These are phyloP conservation scores for Xylariaceae sp. DNA, from an alignment of 2,329 filamentous ascomycete genomes.

Conservation along the genomic window DNA sequence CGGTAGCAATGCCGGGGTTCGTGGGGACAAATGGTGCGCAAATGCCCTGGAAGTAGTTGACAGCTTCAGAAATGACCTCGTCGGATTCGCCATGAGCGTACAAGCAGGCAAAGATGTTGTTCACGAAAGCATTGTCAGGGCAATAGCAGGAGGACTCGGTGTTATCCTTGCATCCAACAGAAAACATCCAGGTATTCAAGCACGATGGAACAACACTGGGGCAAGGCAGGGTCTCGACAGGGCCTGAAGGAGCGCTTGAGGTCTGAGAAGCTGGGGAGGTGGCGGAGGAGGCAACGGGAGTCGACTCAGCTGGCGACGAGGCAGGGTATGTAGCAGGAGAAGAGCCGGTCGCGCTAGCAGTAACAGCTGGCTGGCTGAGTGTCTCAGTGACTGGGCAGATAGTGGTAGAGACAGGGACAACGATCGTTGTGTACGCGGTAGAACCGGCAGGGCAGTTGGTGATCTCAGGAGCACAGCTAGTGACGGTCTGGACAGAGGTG, in stretches of 20 bases:
- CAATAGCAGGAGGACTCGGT: constrained; percentile 86
- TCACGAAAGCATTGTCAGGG: constrained; percentile 75
- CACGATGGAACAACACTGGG: constrained; percentile 82
- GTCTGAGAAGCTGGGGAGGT: constrained; percentile 39
- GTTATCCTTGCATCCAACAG: constrained; percentile 80
- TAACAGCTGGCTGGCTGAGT: constrained; percentile 32
- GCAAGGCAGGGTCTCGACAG: constrained; percentile 58
- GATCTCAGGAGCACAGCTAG: constrained; percentile 57
- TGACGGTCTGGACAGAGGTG: constrained; percentile 57
- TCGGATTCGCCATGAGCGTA: constrained; percentile 74
- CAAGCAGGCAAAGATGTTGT: constrained; percentile 81
- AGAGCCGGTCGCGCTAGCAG: constrained; percentile 15
- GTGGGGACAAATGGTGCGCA: constrained; percentile 75
- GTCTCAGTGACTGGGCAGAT: constrained; percentile 67
- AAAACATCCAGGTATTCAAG: constrained; percentile 87
- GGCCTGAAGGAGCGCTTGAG: constrained; percentile 38
- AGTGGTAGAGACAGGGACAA: constrained; percentile 63
- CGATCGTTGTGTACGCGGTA: constrained; percentile 57
- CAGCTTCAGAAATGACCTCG: constrained; percentile 70
- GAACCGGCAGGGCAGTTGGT: constrained; percentile 55
- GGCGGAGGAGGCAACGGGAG: constrained; percentile 37
- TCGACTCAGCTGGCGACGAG: constrained; percentile 27
- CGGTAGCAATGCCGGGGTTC: constrained; percentile 87
- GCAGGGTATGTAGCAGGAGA: constrained; percentile 34
- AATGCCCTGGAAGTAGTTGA: constrained; percentile 88